Evolutionary conservation across 352 stramenopile genomes (phyloP), one percentile per base, ranked within the genome.

Genomic region (Phytophthora pinifolia): DNA sequence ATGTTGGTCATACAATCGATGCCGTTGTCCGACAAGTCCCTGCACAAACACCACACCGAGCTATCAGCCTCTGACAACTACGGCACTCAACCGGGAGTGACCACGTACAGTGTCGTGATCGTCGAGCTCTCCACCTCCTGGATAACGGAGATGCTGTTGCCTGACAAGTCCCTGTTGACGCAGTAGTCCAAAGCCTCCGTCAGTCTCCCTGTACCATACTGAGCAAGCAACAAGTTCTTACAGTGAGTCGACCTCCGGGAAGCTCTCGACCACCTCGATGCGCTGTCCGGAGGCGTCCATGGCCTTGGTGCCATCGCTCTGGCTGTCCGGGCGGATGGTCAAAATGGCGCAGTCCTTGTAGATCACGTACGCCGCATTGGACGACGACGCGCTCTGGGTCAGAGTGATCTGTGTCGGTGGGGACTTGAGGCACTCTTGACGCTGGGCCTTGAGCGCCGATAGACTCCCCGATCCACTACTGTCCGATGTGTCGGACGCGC

Each of bases 261-360:
- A 74, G 44, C 55, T 74, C 34, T 59, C 1, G 29, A 74, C 55
- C 6, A 62, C 15, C 27, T 64, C 45, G 13, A 74, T 61, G 8
- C 44, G 34, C 46, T 65, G 49, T 14, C 56, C 46, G 0, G 65
- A 71, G 9, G 56, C 65, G 38, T 74, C 61, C 54, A 74, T 68
- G 15, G 61, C 59, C 25, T 33, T 56, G 8, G 45, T 71, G 35
- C 65, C 65, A 35, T 74, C 61, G 35, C 49, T 65, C 43, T 59
- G 39, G 1, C 22, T 63, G 27, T 60, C 47, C 2, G 64, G 42
- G 22, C 27, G 44, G 17, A 72, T 61, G 4, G 59, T 72, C 42
- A 66, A 33, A 25, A 72, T 72, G 4, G 59, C 48, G 37, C 64
- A 72, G 45, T 69, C 43, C 42, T 59, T 62, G 46, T 63, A 69